These are phyloP conservation scores for Diphasiastrum complanatum DNA, from an alignment of 83 land plant genomes.

Conservation along the genomic window DNA sequence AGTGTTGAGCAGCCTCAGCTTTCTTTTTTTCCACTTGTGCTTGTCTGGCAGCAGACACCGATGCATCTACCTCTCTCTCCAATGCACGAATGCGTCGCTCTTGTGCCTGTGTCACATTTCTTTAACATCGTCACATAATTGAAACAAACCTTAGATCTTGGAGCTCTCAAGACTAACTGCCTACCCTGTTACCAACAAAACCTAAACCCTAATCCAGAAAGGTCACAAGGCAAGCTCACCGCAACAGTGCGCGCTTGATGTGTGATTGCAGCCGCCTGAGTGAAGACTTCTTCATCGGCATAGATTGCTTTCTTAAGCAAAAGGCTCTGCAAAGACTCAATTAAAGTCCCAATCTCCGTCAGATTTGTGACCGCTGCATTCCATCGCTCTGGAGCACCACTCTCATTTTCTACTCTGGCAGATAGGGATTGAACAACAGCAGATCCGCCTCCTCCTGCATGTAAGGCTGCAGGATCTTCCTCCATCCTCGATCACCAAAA, in stretches of 20 bases:
- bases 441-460: too few relatives aligned
- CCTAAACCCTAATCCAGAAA: background rate
- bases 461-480: too few relatives aligned
- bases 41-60: conserved; percentile 74
- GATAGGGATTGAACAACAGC: too few relatives aligned
- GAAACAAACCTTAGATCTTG: background rate
- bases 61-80: conserved; percentile 85
- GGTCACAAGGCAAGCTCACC: conserved; percentile 26
- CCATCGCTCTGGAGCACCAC: conserved; percentile 54
- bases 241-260: conserved; percentile 57
- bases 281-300: conserved; percentile 65
- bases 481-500: too few relatives aligned
- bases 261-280: conserved; percentile 58
- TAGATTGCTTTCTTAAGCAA: conserved; percentile 72
- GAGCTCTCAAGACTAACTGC: conserved; percentile 1
- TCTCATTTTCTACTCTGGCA: conserved; percentile 25
- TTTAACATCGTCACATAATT: too few relatives aligned
- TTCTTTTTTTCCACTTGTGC: conserved; percentile 82
- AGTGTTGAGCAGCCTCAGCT: conserved; percentile 70
- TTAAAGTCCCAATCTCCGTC: conserved; percentile 51
- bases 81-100: conserved; percentile 71
- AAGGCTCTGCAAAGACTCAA: conserved; percentile 66
- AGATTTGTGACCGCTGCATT: conserved; percentile 57
- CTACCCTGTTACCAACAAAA: background rate
- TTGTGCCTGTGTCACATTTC: too few relatives aligned